Percentiles rank a stretch among this genome's conserved stretches.
Evolutionary conservation across 2,329 filamentous ascomycete genomes (phyloP).

Genomic region (Alternaria dauci): DNA sequence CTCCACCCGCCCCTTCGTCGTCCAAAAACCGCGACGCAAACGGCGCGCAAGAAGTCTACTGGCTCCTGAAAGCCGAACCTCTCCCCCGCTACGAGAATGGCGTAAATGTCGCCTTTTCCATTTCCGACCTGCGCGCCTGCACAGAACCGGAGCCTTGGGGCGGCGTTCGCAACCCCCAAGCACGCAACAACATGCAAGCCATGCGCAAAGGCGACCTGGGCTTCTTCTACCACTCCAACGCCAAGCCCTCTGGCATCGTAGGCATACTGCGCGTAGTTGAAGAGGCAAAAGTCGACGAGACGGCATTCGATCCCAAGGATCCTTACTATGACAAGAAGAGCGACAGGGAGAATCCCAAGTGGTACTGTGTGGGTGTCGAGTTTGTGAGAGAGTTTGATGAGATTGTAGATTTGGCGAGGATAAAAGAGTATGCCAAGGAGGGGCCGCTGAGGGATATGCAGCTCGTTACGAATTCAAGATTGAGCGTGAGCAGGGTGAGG

Average conservation of each 20-base stretch:
- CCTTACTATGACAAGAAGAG: constrained; percentile 88
- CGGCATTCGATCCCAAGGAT: constrained; percentile 73
- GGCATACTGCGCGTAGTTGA: constrained; percentile 89
- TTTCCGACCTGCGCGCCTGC: constrained; percentile 81
- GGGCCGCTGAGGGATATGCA: constrained; percentile 77
- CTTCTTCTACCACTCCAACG: constrained; percentile 98
- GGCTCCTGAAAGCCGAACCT: constrained; percentile 70
- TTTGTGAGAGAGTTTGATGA: constrained; percentile 83
- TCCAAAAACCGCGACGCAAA: constrained; percentile 38
- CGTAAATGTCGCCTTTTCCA: constrained; percentile 89
- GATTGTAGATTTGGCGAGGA: constrained; percentile 73
- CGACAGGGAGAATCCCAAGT: constrained; percentile 73
- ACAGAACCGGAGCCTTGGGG: constrained; percentile 88
- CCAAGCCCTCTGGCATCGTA: constrained; percentile 85
- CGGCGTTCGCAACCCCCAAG: constrained; percentile 65
- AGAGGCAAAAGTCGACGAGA: constrained; percentile 81
- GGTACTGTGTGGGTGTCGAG: constrained; percentile 88
- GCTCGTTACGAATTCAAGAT: constrained; percentile 78
- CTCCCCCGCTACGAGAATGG: constrained; percentile 87
- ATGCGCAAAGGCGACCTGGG: constrained; percentile 93
- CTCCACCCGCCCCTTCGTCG: constrained; percentile 26
- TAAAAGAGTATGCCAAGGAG: constrained; percentile 68
- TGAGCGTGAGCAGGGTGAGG: constrained; percentile 79
- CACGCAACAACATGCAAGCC: constrained; percentile 85
- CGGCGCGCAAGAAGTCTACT: constrained; percentile 50